These are phyloP conservation scores for Calonectria fujianensis DNA, from an alignment of 2,329 filamentous ascomycete genomes.

Conservation along the genomic window DNA sequence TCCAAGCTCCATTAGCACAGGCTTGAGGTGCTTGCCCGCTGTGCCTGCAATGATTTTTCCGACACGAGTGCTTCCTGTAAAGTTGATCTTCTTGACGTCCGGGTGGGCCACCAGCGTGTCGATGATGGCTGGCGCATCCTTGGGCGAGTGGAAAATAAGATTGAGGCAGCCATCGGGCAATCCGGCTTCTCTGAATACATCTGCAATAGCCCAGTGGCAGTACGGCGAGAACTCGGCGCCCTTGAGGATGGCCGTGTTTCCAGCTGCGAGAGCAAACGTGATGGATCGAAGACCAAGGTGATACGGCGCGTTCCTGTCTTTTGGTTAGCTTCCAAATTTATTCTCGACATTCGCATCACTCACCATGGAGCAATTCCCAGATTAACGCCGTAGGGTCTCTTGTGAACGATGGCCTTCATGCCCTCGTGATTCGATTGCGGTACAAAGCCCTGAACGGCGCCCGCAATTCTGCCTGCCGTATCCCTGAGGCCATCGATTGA, in stretches of 20 bases:
- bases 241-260: conserved; percentile 85
- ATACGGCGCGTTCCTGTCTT: conserved; percentile 30
- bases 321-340: not conserved
- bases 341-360: not conserved
- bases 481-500: conserved; percentile 58
- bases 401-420: conserved; percentile 43
- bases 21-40: conserved; percentile 85
- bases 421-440: conserved; percentile 50
- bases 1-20: conserved; percentile 85
- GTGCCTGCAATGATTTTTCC: conserved; percentile 82
- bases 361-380: conserved; percentile 44
- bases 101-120: conserved; percentile 79
- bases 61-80: conserved; percentile 84
- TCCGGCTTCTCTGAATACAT: conserved; percentile 81
- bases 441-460: conserved; percentile 53
- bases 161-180: conserved; percentile 86
- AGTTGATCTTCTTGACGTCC: conserved; percentile 85
- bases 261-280: conserved; percentile 56
- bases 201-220: conserved; percentile 76
- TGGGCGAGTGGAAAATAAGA: conserved; percentile 77
- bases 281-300: conserved; percentile 30
- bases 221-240: conserved; percentile 80
- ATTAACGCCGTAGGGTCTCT: conserved; percentile 42
- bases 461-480: conserved; percentile 59
- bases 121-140: conserved; percentile 80